These are phyloP conservation scores for Leonotis leonurus DNA, from an alignment of 257 asterid genomes.

Conservation along the genomic window DNA sequence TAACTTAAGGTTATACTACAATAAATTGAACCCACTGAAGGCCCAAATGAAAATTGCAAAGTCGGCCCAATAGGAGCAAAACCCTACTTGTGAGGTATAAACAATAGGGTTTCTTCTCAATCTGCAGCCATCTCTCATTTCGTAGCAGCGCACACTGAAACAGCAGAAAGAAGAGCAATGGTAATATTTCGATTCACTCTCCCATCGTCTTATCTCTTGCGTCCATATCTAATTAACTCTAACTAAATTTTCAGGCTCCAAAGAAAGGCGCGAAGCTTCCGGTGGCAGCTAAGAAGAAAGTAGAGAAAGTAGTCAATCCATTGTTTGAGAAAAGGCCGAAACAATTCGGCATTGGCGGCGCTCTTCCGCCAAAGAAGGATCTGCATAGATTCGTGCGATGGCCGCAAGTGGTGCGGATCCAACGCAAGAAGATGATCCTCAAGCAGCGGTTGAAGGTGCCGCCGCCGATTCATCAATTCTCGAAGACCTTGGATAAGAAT, in stretches of 20 bases:
- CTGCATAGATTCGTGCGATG: constrained; percentile 49
- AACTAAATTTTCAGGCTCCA: constrained; percentile 34
- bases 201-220: neutral
- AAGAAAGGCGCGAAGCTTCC: constrained; percentile 47
- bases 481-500: constrained; percentile 45
- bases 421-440: constrained; percentile 44
- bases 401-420: constrained; percentile 58
- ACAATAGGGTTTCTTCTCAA: constrained; percentile 28
- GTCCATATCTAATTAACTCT: neutral
- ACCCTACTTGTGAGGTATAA: too few relatives aligned
- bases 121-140: constrained; percentile 3
- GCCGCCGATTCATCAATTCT: constrained; percentile 54
- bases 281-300: constrained; percentile 37
- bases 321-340: constrained; percentile 50
- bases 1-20: too few relatives aligned
- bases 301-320: constrained; percentile 37
- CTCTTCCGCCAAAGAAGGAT: constrained; percentile 51
- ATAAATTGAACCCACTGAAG: too few relatives aligned
- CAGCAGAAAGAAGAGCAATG: constrained; percentile 22
- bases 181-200: neutral
- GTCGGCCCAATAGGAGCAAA: neutral
- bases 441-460: constrained; percentile 41
- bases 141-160: too few relatives aligned
- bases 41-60: too few relatives aligned
- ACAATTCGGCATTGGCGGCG: constrained; percentile 54